These are phyloP conservation scores for Triglochin maritima DNA, from an alignment of 106 monocot genomes.

Conservation along the genomic window DNA sequence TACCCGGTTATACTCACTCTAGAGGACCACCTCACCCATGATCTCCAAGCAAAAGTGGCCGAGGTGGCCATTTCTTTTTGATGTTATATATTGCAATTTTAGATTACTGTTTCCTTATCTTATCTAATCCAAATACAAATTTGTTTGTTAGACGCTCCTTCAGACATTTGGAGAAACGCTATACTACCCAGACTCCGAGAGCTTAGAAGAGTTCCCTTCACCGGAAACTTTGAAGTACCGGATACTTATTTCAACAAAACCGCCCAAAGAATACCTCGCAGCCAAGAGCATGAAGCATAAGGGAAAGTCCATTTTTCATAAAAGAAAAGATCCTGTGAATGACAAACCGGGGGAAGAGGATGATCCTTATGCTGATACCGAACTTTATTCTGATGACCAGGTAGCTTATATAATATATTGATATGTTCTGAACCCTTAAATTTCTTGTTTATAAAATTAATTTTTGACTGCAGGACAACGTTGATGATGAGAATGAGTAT, in stretches of 20 bases:
- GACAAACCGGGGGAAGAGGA: neutral
- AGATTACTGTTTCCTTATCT: neutral
- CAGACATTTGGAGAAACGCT: constrained; percentile 65
- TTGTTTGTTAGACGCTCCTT: constrained; percentile 36
- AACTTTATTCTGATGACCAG: no score
- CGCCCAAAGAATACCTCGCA: constrained; percentile 68
- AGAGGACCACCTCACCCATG: constrained; percentile 66
- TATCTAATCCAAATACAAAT: neutral
- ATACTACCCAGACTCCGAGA: constrained; percentile 53
- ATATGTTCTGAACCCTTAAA: no score
- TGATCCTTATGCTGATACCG: no score
- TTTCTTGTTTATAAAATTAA: no score
- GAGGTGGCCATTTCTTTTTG: constrained; percentile 21
- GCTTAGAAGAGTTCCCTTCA: constrained; percentile 51
- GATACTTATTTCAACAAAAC: constrained; percentile 70
- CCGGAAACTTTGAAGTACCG: constrained; percentile 51
- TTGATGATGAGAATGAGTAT: no score
- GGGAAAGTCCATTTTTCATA: no score
- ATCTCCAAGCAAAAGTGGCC: constrained; percentile 74
- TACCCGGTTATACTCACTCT: constrained; percentile 82
- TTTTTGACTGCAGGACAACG: no score
- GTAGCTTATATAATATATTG: no score
- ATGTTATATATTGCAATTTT: constrained; percentile 1
- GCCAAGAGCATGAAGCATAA: constrained; percentile 18
- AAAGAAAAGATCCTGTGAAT: neutral